These are phyloP conservation scores for Ceratocystis huliohia DNA, from an alignment of 2,329 filamentous ascomycete species.

Conservation along the genomic window DNA sequence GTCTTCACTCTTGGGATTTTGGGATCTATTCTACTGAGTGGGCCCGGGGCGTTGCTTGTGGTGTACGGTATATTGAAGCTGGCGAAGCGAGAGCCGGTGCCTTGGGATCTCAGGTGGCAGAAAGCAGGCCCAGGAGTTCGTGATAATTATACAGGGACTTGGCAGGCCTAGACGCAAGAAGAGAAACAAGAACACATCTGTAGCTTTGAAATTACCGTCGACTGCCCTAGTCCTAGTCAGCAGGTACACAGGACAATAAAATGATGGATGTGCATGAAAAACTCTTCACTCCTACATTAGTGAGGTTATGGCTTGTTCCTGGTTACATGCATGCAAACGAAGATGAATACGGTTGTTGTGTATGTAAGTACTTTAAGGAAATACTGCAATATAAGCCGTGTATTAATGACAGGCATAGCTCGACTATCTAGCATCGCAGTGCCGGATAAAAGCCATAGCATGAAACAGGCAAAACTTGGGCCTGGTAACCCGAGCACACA, in stretches of 20 bases:
- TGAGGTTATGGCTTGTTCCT: not conserved
- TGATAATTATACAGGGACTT: too few relatives aligned
- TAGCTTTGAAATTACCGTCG: not conserved
- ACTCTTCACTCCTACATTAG: not conserved
- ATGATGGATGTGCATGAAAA: not conserved
- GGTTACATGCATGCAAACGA: not conserved
- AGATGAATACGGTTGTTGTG: not conserved
- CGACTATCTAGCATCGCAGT: not conserved
- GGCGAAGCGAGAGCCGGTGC: not conserved
- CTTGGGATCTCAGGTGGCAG: conserved; percentile 5
- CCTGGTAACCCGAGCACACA: not conserved
- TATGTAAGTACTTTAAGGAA: not conserved
- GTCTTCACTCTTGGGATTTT: not conserved
- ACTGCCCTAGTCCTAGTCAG: not conserved
- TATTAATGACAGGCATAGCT: not conserved
- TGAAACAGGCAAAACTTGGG: not conserved
- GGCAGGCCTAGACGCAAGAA: not conserved
- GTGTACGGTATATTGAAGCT: not conserved
- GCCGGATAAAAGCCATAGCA: not conserved
- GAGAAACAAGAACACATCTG: not conserved
- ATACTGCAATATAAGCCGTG: not conserved
- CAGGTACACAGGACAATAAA: not conserved
- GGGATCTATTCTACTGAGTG: not conserved
- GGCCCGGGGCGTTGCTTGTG: not conserved
- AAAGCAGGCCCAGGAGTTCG: too few relatives aligned